A percentile compares a stretch with the other conserved stretches of the same genome.
phyloP scores from a whole-genome alignment of 1,284 basidiomycete species.

The Naganishia cerealis region DNA sequence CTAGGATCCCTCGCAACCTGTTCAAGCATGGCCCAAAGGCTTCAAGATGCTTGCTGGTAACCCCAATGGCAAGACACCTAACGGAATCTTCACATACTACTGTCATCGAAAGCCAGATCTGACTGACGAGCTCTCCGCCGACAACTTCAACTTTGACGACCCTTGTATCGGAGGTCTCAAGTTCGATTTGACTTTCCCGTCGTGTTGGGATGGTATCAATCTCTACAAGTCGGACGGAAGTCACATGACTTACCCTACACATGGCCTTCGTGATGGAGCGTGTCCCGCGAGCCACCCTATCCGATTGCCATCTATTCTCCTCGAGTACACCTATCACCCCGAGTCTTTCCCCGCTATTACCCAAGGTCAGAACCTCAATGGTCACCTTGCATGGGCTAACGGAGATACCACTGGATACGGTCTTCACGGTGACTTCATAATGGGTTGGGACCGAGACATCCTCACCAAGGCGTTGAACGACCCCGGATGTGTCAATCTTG shows the following conservation, averaged over 20 bases:
- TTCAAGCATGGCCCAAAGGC: conserved; percentile 48
- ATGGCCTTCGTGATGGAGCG: conserved; percentile 12
- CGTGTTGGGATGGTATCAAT: conserved; percentile 56
- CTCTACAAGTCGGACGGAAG: conserved; percentile 41
- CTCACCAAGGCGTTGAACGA: conserved; percentile 41
- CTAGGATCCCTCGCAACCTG: conserved; percentile 34
- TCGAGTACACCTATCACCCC: conserved; percentile 42
- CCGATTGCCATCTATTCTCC: conserved; percentile 43
- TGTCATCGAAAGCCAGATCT: conserved; percentile 22
- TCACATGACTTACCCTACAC: conserved; percentile 42
- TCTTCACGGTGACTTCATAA: conserved; percentile 44
- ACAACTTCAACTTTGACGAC: conserved; percentile 31
- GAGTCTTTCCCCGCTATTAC: conserved; percentile 28
- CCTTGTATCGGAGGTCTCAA: conserved; percentile 49
- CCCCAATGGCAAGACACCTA: conserved; percentile 37
- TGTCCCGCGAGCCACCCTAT: conserved; percentile 42
- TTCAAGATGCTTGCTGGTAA: conserved; percentile 48
- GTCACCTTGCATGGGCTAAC: conserved; percentile 49
- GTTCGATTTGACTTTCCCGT: conserved; percentile 44
- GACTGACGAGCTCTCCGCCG: conserved; percentile 9
- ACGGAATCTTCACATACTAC: conserved; percentile 16
- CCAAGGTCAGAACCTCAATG: conserved; percentile 27
- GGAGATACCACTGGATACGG: conserved; percentile 49
- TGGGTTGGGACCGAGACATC: conserved; percentile 43
- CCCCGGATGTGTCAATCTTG: conserved; percentile 38